Base-by-base conservation (phyloP, 2,329 filamentous ascomycete species). In the Trichoderma sp. region DNA sequence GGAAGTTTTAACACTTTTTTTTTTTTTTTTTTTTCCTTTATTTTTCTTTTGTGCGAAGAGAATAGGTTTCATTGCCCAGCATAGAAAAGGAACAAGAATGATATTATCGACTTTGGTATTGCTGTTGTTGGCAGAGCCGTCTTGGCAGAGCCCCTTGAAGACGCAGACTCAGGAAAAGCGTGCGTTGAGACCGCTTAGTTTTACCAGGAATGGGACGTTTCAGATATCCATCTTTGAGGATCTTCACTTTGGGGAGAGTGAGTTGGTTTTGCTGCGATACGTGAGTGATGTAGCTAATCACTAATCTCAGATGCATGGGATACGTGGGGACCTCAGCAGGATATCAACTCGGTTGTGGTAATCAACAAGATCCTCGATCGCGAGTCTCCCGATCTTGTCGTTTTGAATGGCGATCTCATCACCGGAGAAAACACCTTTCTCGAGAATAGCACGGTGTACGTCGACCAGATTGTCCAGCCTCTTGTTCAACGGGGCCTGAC, bases 341-440 rank as follows among this genome's bases (percentile, higher is more conserved):
- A 92, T 75, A 74, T 82, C 69, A 85, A 86, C 63, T 87, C 87
- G 0, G 78, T 85, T 4, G 72, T 78, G 5, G 87, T 91, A 0
- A 86, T 92, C 73, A 82, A 83, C 60, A 78, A 80, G 0, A 80
- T 92, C 6, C 82, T 93, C 1, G 81, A 87, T 43, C 77, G 76
- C 0, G 90, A 92, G 69, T 73, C 75, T 0, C 84, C 87, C 0
- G 81, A 87, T 49, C 81, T 93, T 0, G 89, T 90, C 0, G 86
- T 93, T 0, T 77, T 93, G 32, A 93, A 92, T 66, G 90, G 91
- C 16, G 91, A 93, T 73, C 81, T 93, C 4, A 89, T 91, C 66
- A 90, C 90, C 0, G 90, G 90, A 49, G 90, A 92, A 69, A 87
- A 89, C 68, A 84, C 84, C 0, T 86, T 81, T 70, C 68, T 81